Percentiles rank a stretch among this genome's conserved stretches.
These are phyloP conservation scores for Lantana camara DNA, from an alignment of 257 asterid species.

Conservation along the genomic window DNA sequence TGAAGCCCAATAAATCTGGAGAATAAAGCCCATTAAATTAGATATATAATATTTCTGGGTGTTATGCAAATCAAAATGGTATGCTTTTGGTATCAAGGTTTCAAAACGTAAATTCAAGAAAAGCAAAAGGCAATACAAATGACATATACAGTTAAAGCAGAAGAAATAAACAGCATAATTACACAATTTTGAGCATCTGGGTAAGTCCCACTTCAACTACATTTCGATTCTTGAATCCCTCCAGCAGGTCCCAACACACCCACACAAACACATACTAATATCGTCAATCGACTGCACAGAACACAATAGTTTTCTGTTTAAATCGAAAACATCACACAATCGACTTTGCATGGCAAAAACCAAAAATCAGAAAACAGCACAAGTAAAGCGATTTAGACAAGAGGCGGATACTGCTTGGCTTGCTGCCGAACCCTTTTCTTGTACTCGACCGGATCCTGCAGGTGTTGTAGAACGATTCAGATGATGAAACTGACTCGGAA, in stretches of 20 bases:
- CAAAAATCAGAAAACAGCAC: not conserved
- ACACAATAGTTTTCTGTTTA: constrained; percentile 8
- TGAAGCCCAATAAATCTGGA: no score
- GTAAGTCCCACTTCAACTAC: constrained; percentile 1
- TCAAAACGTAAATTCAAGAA: no score
- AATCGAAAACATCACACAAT: constrained; percentile 4
- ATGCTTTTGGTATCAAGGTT: no score
- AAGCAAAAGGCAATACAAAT: no score
- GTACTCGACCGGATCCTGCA: constrained; percentile 41
- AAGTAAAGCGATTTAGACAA: constrained; percentile 13
- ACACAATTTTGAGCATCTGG: constrained; percentile 11
- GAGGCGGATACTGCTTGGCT: constrained; percentile 40
- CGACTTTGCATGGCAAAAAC: constrained; percentile 3
- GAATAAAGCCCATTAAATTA: no score
- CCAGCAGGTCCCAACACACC: constrained; percentile 27
- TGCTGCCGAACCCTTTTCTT: constrained; percentile 38
- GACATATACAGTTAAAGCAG: no score
- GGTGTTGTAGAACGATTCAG: not conserved
- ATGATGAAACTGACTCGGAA: not conserved
- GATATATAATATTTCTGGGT: no score
- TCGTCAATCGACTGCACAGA: constrained; percentile 12
- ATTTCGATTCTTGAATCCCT: not conserved
- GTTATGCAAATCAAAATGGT: no score
- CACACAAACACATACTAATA: constrained; percentile 19
- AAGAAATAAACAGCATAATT: not conserved